Evolutionary conservation across 2,329 filamentous ascomycete genomes (phyloP).

Genomic region (Ophiostoma quercus): DNA sequence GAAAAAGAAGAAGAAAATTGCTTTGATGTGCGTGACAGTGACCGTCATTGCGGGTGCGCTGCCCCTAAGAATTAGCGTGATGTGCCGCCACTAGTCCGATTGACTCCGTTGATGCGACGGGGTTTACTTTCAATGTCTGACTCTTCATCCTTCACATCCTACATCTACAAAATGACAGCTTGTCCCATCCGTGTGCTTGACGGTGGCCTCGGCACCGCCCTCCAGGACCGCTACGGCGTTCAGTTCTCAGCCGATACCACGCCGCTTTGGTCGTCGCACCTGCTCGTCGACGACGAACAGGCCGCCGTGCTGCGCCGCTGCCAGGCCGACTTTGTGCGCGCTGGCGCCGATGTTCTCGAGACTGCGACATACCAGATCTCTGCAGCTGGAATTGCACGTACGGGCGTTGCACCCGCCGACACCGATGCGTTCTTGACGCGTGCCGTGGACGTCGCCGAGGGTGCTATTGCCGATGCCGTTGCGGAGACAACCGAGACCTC

Average conservation of each 20-base stretch:
- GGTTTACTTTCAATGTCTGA: not conserved
- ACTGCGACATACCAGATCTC: constrained; percentile 9
- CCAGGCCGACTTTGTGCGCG: constrained; percentile 7
- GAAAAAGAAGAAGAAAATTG: not conserved
- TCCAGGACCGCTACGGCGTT: not conserved
- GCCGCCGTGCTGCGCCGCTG: not conserved
- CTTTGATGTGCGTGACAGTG: not conserved
- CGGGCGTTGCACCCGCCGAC: not conserved
- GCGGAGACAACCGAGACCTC: not conserved
- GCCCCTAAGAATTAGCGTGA: not conserved
- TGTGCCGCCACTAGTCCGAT: not conserved
- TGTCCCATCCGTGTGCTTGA: not conserved
- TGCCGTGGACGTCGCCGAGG: constrained; percentile 7
- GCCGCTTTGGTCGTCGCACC: constrained; percentile 9
- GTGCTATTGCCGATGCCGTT: not conserved
- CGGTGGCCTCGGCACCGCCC: constrained; percentile 34
- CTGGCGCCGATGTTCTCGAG: not conserved
- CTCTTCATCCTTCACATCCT: not conserved
- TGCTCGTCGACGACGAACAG: not conserved
- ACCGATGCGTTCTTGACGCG: not conserved
- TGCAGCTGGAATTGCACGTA: not conserved
- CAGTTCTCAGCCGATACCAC: not conserved
- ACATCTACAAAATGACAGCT: not conserved
- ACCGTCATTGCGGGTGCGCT: not conserved
- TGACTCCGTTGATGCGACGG: not conserved